Evolutionary conservation across 371 early-diverging fungal genomes (phyloP).

Genomic region (Saksenaea vasiformis): DNA sequence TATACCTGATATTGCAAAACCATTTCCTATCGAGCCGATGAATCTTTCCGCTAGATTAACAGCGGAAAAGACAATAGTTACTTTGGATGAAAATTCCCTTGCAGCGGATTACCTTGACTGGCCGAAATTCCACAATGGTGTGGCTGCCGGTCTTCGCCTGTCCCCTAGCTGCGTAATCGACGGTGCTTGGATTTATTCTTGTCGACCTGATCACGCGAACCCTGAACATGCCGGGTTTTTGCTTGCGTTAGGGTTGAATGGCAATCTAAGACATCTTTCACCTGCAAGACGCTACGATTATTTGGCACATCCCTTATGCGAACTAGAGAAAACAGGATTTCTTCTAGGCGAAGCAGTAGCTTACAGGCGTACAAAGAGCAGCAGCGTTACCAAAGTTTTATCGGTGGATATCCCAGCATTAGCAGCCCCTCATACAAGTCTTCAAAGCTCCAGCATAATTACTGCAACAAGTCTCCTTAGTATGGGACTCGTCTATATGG

Average conservation of each 20-base stretch:
- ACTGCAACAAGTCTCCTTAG: constrained; percentile 72
- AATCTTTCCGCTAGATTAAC: constrained; percentile 62
- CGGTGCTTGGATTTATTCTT: constrained; percentile 82
- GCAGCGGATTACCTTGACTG: constrained; percentile 62
- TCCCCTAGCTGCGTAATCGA: constrained; percentile 58
- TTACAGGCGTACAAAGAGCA: constrained; percentile 68
- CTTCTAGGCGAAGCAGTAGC: constrained; percentile 77
- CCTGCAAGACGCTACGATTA: constrained; percentile 72
- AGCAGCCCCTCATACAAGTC: constrained; percentile 46
- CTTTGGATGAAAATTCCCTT: constrained; percentile 46
- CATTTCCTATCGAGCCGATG: constrained; percentile 58
- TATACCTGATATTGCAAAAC: constrained; percentile 53
- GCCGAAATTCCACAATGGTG: constrained; percentile 90
- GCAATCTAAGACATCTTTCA: constrained; percentile 67
- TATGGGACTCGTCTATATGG: constrained; percentile 77
- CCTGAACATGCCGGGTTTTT: constrained; percentile 81
- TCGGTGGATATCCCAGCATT: constrained; percentile 75
- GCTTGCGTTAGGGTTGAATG: constrained; percentile 79
- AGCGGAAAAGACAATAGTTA: constrained; percentile 58
- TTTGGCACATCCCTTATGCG: constrained; percentile 65
- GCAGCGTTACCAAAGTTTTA: constrained; percentile 63
- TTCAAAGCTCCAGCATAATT: constrained; percentile 53
- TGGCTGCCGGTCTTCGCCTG: constrained; percentile 77
- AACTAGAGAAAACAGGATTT: constrained; percentile 69
- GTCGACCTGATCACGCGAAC: constrained; percentile 48